Conservation (phyloP, 2,329 filamentous ascomycete genomes). For the Trichoderma afroharzianum region DNA sequence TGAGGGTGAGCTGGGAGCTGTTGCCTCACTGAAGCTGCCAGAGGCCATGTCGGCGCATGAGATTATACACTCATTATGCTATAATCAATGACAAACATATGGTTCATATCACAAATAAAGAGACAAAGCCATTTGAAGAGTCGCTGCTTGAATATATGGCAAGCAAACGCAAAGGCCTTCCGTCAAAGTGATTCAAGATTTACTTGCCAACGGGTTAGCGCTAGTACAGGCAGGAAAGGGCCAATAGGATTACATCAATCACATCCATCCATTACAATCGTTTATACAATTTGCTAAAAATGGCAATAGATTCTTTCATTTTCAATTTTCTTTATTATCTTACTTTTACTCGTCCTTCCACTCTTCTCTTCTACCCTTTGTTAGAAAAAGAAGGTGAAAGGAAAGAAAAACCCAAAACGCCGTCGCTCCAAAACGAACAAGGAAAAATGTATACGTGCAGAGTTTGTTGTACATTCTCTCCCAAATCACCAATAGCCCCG, state of each 20-base stretch:
- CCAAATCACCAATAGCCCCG: neutral
- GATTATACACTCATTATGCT: neutral
- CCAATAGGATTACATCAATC: neutral
- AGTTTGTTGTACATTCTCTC: slow-evolving; percentile 10
- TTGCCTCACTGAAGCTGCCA: neutral
- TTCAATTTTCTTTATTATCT: neutral
- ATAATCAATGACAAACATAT: neutral
- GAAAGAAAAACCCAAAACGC: slow-evolving; percentile 25
- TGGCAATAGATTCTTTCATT: neutral
- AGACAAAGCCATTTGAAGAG: neutral
- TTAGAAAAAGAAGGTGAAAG: neutral
- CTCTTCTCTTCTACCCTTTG: neutral
- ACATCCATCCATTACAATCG: neutral
- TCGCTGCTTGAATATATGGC: neutral
- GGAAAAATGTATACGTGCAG: neutral
- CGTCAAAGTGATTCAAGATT: neutral
- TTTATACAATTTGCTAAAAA: neutral
- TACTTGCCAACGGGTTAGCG: neutral
- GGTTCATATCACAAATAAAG: neutral
- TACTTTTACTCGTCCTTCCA: neutral
- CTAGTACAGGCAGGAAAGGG: neutral
- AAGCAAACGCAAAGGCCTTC: neutral
- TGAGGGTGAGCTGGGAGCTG: neutral
- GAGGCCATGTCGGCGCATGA: neutral
- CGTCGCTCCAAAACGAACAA: slow-evolving; percentile 26